Evolutionary conservation across 2,329 filamentous ascomycete species (phyloP), one percentile per base, ranked within the genome.

Genomic region (Cyclaneusma minus): DNA sequence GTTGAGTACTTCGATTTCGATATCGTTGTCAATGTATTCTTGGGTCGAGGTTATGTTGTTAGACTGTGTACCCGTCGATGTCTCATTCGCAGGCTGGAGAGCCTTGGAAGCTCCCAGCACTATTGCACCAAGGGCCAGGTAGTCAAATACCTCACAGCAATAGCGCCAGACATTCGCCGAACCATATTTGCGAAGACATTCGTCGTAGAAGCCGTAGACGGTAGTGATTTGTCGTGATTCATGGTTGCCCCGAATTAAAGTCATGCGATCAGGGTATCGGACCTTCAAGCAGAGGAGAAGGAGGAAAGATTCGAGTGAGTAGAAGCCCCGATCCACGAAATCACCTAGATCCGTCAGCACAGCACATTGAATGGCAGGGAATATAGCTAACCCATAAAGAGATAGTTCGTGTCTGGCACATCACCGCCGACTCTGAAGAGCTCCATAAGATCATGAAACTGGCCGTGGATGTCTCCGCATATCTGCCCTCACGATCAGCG

Each of bases 71-170:
- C 34, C 26, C n/a, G 39, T 32, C 36, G 8, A 58, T 45, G 12
- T 63, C 40, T 34, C 53, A 40, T 28, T 48, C 38, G 34, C 62
- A 52, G 31, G 54, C 52, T 53, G 51, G 39, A 79, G 50, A 37
- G 64, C 51, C 62, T 76, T 57, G 52, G 80, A 62, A 56, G 89
- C 84, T 37, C 89, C 89, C n/a, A 93, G 68, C 5, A 89, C 81
- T 37, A 93, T 73, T 24, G 85, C 85, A 27, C 82, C 84, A 4
- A 94, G 68, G 4, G 85, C 83, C 13, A 98, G 71, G 51, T 94
- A 95, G 55, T 98, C 87, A 48, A 98, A 98, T 4, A 95, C 80
- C 44, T 98, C 89, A 55, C 85, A 94, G 58, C 85, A 98, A 48
- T 94, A 87, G 29, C 82, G 68, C 87, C 87, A 95, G 2, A 95